Percentiles rank a stretch among this genome's conserved stretches.
Conservation (phyloP, 306 rosid genomes). For the Acacia melanoxylon region DNA sequence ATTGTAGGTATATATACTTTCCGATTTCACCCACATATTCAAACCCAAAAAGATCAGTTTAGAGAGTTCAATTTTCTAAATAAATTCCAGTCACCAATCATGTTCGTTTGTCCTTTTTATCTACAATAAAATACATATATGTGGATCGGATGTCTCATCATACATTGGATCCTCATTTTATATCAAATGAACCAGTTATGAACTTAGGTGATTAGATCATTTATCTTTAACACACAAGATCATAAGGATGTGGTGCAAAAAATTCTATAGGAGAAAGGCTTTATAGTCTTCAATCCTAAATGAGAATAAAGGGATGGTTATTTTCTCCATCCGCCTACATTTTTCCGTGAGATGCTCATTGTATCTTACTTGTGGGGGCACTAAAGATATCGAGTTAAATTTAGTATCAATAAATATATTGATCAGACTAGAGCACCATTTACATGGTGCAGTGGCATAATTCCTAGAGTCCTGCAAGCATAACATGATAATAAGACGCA, state of each 20-base stretch:
- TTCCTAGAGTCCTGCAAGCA: no score
- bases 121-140: neutral
- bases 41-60: neutral
- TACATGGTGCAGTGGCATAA: no score
- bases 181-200: conserved; percentile 4
- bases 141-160: neutral
- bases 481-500: no score
- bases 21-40: no score
- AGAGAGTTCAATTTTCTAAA: neutral
- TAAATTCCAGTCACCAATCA: neutral
- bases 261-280: neutral
- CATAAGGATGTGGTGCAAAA: neutral
- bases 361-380: neutral
- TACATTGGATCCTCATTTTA: neutral
- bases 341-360: neutral
- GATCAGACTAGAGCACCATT: conserved; percentile 1
- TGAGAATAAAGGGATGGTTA: neutral
- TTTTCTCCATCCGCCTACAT: neutral
- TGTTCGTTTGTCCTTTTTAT: neutral
- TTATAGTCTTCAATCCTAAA: neutral
- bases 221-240: neutral
- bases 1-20: no score
- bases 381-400: neutral
- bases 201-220: neutral
- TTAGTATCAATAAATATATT: neutral